Base-by-base conservation (phyloP, 2,329 filamentous ascomycete genomes). In the Aspergillus transmontanensis region DNA sequence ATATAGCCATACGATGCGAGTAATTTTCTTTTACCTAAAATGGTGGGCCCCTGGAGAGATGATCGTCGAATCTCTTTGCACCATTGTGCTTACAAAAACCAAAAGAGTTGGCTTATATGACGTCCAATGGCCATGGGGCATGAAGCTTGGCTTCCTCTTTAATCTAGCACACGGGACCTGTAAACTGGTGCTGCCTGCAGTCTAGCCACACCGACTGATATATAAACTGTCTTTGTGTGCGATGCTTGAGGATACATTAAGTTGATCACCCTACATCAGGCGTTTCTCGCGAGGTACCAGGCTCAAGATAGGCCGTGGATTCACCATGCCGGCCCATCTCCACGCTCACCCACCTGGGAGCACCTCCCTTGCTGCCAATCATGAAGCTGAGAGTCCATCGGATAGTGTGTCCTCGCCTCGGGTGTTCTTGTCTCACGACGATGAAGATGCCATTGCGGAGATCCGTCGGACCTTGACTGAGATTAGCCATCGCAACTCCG, bases 401-500 rank as follows among this genome's bases (percentile, higher is more conserved):
- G 65, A 57, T 57, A 61, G 43, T 53, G 64, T 62, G 60, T 66
- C 32, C 48, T 68, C 60, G 11, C 66, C 69, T 23, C 70, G 69
- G 12, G 75, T 77, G n/a, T 66, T 73, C 50, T 67, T 73, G 28
- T 73, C 69, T 1, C 61, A 70, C 48, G 69, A 68, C 34, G 73
- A 77, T 53, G 74, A 74, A 54, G 64, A 73, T 63, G 71, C 68
- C 12, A 70, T 77, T 57, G 73, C 70, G 7, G 63, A 74, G 23
- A 74, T 77, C 28, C 74, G 76, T 65, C 72, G 66, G 9, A 73
- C 71, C 4, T 54, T 77, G 58, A 77, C 74, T 1, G 63, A 69
- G 41, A 64, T 64, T 19, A 67, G 58, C 26, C 59, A 60, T 1
- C 62, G 63, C 19, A 62, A 51, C 21, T 21, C 30, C 51, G 6